Base-by-base conservation (phyloP, 352 stramenopile species). In the Pythium coloratum region DNA sequence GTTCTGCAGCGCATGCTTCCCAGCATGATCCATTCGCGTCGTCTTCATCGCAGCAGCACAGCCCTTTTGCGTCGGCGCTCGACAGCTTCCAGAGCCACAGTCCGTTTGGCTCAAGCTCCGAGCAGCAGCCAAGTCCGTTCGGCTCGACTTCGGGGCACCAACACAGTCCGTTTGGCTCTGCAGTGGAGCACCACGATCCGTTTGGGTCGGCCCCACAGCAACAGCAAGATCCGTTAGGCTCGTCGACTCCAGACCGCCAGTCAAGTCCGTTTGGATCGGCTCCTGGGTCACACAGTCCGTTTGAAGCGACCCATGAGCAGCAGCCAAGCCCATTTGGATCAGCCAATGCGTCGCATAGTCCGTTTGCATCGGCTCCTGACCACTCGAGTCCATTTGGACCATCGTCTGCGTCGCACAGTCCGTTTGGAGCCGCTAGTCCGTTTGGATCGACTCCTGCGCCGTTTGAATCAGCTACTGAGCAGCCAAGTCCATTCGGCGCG, bases 21-120 rank as follows among this genome's bases (percentile, higher is more conserved):
- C 42, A 50, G 46, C n/a, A 16, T 20, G 34, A 64, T 38, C 44
- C 44, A 18, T 64, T 64, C 24, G 58, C 28, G 50, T 59, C 18
- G 40, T 30, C 18, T 61, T 4, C 59, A 2, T 47, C 64, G 14
- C 59, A 76, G 2, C 40, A 49, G 40, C 40, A 49, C 13, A 20
- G 18, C 9, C 9, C 40, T 3, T 49, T 49, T 49, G 18, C 2
- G 6, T 49, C 40, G 40, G 13, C 40, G 4, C 40, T 9, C 8
- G 40, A 20, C 40, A 49, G 13, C 40, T 12, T 13, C 13, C 10
- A 49, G 40, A 30, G 28, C 28, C 16, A 51, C 16, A 28, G 20
- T 36, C 44, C 58, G 18, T 64, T 64, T 47, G 46, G 18, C 18
- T 26, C 56, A 8, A 26, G 34, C 20, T 24, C 32, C 0, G 12